Base-by-base conservation (phyloP, 768 basidiomycete species). In the Neoboletus subvelutipes region DNA sequence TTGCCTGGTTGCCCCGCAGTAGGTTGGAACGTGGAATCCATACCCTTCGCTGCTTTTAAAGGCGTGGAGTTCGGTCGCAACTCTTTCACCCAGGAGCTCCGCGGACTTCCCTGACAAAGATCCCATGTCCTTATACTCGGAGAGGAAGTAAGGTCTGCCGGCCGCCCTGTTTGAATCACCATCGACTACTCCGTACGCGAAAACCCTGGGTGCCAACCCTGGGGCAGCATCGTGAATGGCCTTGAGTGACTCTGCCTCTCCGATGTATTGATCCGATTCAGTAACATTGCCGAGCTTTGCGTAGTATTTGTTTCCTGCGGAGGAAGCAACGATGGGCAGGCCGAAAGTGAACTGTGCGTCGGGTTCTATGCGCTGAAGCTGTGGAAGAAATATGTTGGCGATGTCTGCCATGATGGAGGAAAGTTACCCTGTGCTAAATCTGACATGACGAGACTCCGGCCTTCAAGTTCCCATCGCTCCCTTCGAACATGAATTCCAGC, bases 1-100 rank as follows among this genome's bases (percentile, higher is more conserved):
- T 55, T 88, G 76, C 46, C 82, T 79, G 1, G 90, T 92, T 5
- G 77, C 77, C 7, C 90, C 90, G 59, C 90, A 92, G 65, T 83
- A 91, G 5, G 90, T 92, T 1, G 90, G 87, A 18, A 88, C 78
- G 6, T 74, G 72, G 66, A 91, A 92, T 4, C 90, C 90, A 67
- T 83, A 90, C 0, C 83, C 84, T 3, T 78, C 70, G 5, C 71
- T 59, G 55, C 84, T 84, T 60, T 80, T 73, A 64, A 80, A 75
- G 7, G 64, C 64, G 55, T 92, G 90, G 54, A 92, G 68, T 64
- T 91, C 87, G 3, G 73, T 79, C 1, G 88, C 89, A 54, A 92
- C 61, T 42, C 86, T 77, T 68, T 76, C 76, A 10, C 82, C 90
- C 8, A 92, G 76, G 13, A 71, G 64, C 46, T 71, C 69, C 3